Evolutionary conservation across 805 yeast species (phyloP), one percentile per base, ranked within the genome.

Genomic region (Kodamaea kaohsiungensis): DNA sequence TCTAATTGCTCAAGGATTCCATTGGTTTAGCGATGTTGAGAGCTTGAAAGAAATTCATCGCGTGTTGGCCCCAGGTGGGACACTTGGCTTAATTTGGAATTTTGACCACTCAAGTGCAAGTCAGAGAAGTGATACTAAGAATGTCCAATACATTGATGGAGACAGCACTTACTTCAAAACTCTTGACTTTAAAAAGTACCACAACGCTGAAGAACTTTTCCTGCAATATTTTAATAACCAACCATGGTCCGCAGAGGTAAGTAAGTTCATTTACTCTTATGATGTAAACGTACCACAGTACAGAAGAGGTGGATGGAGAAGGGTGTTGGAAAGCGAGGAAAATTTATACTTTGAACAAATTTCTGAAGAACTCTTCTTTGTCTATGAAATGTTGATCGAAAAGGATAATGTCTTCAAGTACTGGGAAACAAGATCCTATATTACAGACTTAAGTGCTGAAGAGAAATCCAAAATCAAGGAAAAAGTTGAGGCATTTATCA

Each of bases 1-100:
- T 1, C 69, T 83, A 8, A 66, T 80, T 8, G 87, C 88, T 0
- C 88, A 85, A 59, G 89, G 83, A 0, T 85, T 80, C 63, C 89
- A 85, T 58, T 85, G 89, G 89, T 85, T 85, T 66, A 76, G 82
- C n/a, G 84, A 82, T 59, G 46, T 56, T 2, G 71, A 68, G 7
- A 69, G 86, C 0, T 60, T 85, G 35, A 65, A 68, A 52, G 89
- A 85, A 62, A 62, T 85, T 18, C 56, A 67, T 43, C 68, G 89
- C 15, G 81, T 84, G 0, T 70, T 85, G 59, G 79, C 78, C 56
- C 65, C 69, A 4, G 64, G 62, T 7, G 87, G 86, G 0, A 70
- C 68, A 46, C 67, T 85, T 10, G 87, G 84, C 0, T 62, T 83
- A 19, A 75, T 85, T 52, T 85, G 89, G 89, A 85, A 85, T 65